These are phyloP conservation scores for Pelargonium citronellum DNA, from an alignment of 441 rosid species.

Conservation along the genomic window DNA sequence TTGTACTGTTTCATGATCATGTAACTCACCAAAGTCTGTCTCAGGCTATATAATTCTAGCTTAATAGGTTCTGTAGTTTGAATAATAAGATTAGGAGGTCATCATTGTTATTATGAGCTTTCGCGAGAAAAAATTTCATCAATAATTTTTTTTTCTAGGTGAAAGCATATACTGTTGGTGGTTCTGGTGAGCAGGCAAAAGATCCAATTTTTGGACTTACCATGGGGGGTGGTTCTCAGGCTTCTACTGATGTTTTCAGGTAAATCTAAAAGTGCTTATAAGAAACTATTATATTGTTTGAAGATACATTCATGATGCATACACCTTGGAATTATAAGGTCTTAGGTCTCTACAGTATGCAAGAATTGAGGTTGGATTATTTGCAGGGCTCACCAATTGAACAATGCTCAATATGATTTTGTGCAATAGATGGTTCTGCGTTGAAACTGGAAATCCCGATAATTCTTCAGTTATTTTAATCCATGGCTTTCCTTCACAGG, in stretches of 20 bases:
- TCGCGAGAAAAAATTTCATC: not conserved
- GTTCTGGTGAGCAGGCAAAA: constrained; percentile 65
- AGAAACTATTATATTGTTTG: not conserved
- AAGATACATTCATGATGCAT: not conserved
- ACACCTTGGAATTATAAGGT: not conserved
- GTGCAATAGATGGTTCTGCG: constrained; percentile 87
- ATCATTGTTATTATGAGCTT: not conserved
- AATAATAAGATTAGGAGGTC: constrained; percentile 2
- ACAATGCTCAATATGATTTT: constrained; percentile 57
- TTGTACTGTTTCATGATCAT: too few relatives aligned
- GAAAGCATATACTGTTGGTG: constrained; percentile 63
- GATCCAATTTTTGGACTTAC: constrained; percentile 83
- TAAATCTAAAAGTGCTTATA: constrained; percentile 14
- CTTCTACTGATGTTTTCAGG: constrained; percentile 72
- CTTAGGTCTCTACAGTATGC: constrained; percentile 21
- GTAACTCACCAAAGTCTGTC: not conserved
- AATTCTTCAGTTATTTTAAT: constrained; percentile 59
- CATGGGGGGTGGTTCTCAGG: constrained; percentile 77
- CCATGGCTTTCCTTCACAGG: constrained; percentile 91
- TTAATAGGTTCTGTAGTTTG: too few relatives aligned
- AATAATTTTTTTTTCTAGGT: constrained; percentile 35
- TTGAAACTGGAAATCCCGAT: constrained; percentile 56
- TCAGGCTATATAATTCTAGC: too few relatives aligned
- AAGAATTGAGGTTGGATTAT: constrained; percentile 43
- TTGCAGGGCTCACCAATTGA: constrained; percentile 44